Evolutionary conservation across 2,329 filamentous ascomycete species (phyloP).

Genomic region (Albophoma yamanashiensis): DNA sequence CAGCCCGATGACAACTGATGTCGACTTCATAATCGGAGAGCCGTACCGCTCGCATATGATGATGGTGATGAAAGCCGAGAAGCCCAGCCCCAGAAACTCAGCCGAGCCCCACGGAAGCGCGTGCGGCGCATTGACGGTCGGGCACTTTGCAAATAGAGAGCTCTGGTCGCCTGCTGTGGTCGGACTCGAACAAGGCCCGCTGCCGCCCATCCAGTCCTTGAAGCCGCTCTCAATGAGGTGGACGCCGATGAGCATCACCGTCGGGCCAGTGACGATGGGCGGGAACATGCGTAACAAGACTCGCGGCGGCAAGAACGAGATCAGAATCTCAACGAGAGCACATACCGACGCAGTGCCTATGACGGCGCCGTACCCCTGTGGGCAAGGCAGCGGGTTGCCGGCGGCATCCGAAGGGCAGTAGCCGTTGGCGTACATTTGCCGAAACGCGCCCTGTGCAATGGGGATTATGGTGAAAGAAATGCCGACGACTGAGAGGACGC

Average conservation of each 20-base stretch:
- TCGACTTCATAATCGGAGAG: conserved; percentile 75
- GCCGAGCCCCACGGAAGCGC: conserved; percentile 68
- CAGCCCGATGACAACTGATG: conserved; percentile 63
- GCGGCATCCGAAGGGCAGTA: conserved; percentile 49
- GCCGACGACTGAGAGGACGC: conserved; percentile 71
- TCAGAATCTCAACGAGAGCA: conserved; percentile 57
- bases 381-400: conserved; percentile 62
- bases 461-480: conserved; percentile 23
- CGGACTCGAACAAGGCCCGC: conserved; percentile 42
- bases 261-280: conserved; percentile 66
- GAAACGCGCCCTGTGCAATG: conserved; percentile 51
- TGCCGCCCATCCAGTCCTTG: conserved; percentile 68
- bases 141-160: conserved; percentile 51
- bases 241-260: conserved; percentile 61
- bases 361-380: conserved; percentile 61
- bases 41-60: conserved; percentile 74
- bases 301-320: conserved; percentile 64
- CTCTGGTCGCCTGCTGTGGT: conserved; percentile 28
- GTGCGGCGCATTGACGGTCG: conserved; percentile 56
- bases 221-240: conserved; percentile 62
- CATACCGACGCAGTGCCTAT: conserved; percentile 59
- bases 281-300: conserved; percentile 65
- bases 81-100: conserved; percentile 69
- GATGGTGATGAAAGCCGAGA: conserved; percentile 70
- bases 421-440: conserved; percentile 69